These are phyloP conservation scores for Tolypocladium inflatum DNA, from an alignment of 2,329 filamentous ascomycete species.

Conservation along the genomic window DNA sequence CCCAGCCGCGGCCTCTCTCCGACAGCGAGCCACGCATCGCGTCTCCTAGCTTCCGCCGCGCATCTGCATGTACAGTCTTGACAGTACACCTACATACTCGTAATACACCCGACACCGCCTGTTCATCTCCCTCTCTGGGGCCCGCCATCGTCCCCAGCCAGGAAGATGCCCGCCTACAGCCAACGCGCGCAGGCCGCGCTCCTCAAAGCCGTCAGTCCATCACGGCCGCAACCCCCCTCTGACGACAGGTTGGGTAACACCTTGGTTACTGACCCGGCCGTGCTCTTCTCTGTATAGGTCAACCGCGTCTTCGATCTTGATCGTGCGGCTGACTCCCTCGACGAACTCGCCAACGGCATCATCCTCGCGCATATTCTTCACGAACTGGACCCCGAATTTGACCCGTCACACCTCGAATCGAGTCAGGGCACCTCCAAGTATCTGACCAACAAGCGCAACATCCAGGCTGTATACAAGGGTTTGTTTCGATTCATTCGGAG, in stretches of 20 bases:
- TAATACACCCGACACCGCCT: not conserved
- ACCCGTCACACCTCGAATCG: conserved; percentile 42
- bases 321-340: conserved; percentile 36
- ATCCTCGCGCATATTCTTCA: conserved; percentile 46
- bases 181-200: conserved; percentile 42
- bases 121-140: not conserved
- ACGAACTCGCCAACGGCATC: conserved; percentile 43
- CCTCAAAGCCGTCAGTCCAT: conserved; percentile 40
- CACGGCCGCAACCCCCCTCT: not conserved
- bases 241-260: conserved; percentile 1
- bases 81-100: not conserved
- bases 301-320: conserved; percentile 34
- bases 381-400: conserved; percentile 48
- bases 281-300: conserved; percentile 11
- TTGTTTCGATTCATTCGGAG: conserved; percentile 46
- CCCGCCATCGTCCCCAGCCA: not conserved
- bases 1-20: not conserved
- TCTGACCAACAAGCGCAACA: conserved; percentile 39
- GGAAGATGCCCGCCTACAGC: conserved; percentile 27
- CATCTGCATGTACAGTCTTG: not conserved
- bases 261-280: not conserved
- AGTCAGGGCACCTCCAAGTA: conserved; percentile 32
- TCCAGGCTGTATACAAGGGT: conserved; percentile 45
- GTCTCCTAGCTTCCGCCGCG: not conserved
- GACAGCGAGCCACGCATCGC: not conserved